Base-by-base conservation (phyloP, 306 rosid species). In the Calophaca sinica region DNA sequence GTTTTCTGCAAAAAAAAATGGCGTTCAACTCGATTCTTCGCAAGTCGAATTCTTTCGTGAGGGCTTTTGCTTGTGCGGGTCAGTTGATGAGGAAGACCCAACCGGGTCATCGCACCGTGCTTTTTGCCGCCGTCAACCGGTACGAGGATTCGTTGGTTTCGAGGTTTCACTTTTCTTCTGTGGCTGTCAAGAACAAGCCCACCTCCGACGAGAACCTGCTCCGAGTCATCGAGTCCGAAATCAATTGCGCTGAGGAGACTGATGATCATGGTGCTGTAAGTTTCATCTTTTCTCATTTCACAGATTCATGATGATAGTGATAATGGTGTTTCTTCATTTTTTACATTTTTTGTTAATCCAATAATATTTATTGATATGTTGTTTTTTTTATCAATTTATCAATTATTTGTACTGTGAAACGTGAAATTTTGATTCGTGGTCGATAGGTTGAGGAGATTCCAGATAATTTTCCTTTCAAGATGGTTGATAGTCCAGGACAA, bases 201-300 rank as follows among this genome's bases (percentile, higher is more conserved):
- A 72, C 77, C 13, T 79, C 92, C 6, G 96, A 87, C 20, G 91
- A 92, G 41, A 75, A 77, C 62, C 88, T 94, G 3, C 41, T 87
- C 66, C 87, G 87, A 5, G 82, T 88, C 50, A 83, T 94, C 54
- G 88, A 92, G 3, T 85, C 87, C 1, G 96, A 94, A 84, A 92
- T 94, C 60, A 12, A 68, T 46, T 88, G 86, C 49, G 90, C 97
- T 11, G 39, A 68, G 62, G 96, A 88, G 50, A 36, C 88, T 4
- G 97, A 89, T 9, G 89, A 86, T 29, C 84, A 85, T 45, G 72
- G 62, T 29, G 67, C 81, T 74, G 97, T 94, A 62, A 83, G 83
- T 58, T 45, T 36, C 60, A 66, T 67, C 4, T 4, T 44, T 31
- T 60, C 32, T 33, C 26, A 33, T 13, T 32, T 63, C 59, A 75